A percentile compares a stretch with the other conserved stretches of the same genome.
Evolutionary conservation across 768 basidiomycete genomes (phyloP).

Genomic region (Russula earlei): DNA sequence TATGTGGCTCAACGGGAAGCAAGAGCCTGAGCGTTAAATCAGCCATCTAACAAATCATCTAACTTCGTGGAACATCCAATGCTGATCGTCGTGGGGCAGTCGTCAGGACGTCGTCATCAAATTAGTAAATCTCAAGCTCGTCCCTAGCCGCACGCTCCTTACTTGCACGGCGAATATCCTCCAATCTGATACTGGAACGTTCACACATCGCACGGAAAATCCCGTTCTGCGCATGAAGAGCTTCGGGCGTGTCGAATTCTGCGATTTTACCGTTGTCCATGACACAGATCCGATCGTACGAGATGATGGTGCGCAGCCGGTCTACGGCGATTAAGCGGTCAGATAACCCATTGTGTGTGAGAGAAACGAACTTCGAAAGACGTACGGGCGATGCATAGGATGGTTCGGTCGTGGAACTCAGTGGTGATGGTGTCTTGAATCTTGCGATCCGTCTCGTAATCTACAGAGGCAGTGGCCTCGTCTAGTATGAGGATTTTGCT

Average conservation of each 20-base stretch:
- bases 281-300: constrained; percentile 84
- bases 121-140: not conserved
- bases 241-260: constrained; percentile 77
- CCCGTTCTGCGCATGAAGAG: constrained; percentile 48
- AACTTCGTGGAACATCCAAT: not conserved
- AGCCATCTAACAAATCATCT: too few species aligned
- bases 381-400: constrained; percentile 82
- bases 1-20: too few species aligned
- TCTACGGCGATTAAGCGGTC: constrained; percentile 32
- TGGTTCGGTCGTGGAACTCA: constrained; percentile 77
- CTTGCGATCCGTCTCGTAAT: constrained; percentile 82
- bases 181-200: constrained; percentile 61
- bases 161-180: constrained; percentile 47
- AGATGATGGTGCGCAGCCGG: constrained; percentile 77
- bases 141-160: constrained; percentile 19
- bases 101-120: not conserved
- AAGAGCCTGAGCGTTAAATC: too few species aligned
- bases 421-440: constrained; percentile 85
- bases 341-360: too few species aligned
- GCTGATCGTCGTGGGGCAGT: not conserved
- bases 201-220: constrained; percentile 86
- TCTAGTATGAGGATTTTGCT: constrained; percentile 80
- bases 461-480: constrained; percentile 88
- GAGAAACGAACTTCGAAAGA: constrained; percentile 10
- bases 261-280: constrained; percentile 73